A percentile compares a stretch with the other conserved stretches of the same genome.
Evolutionary conservation across 768 basidiomycete species (phyloP).

Genomic region (Agrocybe pediades): DNA sequence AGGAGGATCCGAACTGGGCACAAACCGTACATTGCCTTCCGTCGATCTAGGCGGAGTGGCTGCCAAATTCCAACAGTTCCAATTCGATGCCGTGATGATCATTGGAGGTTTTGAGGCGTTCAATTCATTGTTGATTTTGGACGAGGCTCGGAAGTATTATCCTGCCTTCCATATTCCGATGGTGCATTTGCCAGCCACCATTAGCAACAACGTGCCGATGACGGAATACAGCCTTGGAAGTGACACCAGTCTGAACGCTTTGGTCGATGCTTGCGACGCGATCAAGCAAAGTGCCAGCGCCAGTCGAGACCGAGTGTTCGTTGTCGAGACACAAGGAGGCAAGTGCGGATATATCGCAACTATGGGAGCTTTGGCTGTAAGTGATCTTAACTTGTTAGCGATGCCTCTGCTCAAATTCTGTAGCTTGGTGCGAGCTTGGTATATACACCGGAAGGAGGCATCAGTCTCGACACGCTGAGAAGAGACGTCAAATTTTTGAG

Average conservation of each 20-base stretch:
- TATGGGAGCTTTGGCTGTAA: constrained; percentile 92
- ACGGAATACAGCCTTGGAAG: constrained; percentile 95
- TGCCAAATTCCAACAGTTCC: constrained; percentile 86
- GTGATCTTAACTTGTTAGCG: constrained; percentile 28
- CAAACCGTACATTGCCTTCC: constrained; percentile 88
- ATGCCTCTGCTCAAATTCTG: not conserved
- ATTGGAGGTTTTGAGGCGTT: constrained; percentile 98
- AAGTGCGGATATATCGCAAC: constrained; percentile 95
- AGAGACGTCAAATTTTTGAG: constrained; percentile 88
- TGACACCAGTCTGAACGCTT: constrained; percentile 96
- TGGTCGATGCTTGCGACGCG: constrained; percentile 96
- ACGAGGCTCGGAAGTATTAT: constrained; percentile 79
- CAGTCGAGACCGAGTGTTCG: constrained; percentile 93
- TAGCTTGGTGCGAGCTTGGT: constrained; percentile 88
- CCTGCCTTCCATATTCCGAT: constrained; percentile 95
- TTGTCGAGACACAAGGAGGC: constrained; percentile 98
- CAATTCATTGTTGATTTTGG: constrained; percentile 73
- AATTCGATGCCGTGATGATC: constrained; percentile 77
- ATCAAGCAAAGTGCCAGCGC: constrained; percentile 99
- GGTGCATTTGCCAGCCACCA: constrained; percentile 93
- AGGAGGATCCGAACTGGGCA: constrained; percentile 97
- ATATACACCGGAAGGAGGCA: constrained; percentile 92
- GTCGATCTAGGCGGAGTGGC: constrained; percentile 88
- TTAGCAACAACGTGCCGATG: constrained; percentile 97
- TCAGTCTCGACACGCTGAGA: constrained; percentile 78